Evolutionary conservation across 1,284 basidiomycete species (phyloP), one percentile per base, ranked within the genome.

Genomic region (Vanrija humicola): DNA sequence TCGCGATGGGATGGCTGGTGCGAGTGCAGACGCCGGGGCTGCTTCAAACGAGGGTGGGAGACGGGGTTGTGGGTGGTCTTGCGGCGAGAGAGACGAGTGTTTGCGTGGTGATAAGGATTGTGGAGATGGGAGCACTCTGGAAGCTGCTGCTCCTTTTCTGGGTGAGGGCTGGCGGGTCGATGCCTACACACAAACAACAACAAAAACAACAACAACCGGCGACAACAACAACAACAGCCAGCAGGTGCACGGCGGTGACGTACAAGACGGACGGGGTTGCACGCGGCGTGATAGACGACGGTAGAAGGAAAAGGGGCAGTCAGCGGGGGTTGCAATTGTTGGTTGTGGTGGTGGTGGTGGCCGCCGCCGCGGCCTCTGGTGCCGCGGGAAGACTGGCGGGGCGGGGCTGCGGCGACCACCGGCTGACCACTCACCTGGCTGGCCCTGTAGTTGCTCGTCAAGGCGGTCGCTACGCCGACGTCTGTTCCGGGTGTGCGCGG

Each of bases 1-100:
- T n/a, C 62, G 56, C 18, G 59, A 61, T 5, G 63, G 62, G 16
- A 63, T 62, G 12, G 61, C 66, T 21, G 65, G 63, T 6, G 65
- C 62, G n/a, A 63, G 61, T 12, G 34, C 34, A 42, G 59, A 61
- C 21, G 59, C 55, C 18, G 54, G 52, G 25, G 55, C 53, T 15
- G 49, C 50, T 42, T 56, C 50, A 43, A 58, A 59, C 12, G 50
- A 46, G 15, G 62, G 58, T 2, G 61, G 58, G 40, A 55, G 49
- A 21, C 58, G 58, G 34, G 51, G 59, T 44, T 46, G 50, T 28
- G 46, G 57, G 47, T 55, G 46, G 44, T 54, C 57, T 21, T 52
- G 38, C 9, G 67, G 65, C 3, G 64, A 65, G 42, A 65, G 64
- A 25, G 67, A 68, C 34, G 34, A 34, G 34, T 34, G 34, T 34